Evolutionary conservation across 805 yeast species (phyloP), one percentile per base, ranked within the genome.

Genomic region (Yamadazyma scolyti): DNA sequence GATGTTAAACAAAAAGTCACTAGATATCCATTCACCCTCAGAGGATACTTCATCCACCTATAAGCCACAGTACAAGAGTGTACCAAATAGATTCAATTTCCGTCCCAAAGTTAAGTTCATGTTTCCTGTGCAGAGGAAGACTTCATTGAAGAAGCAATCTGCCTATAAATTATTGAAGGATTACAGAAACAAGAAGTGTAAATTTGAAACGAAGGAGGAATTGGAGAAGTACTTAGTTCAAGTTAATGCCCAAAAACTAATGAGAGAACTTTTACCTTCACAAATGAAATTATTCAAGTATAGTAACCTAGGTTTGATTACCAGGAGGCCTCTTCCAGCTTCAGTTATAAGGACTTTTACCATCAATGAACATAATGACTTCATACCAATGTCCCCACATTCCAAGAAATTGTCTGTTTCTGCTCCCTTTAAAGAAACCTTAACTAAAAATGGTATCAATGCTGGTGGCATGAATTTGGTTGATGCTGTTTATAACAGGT

Each of bases 121-220:
- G 16, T 64, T 62, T 30, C 68, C 68, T 5, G 64, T 63, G 4
- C 53, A 46, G 27, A 42, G 68, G 23, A 53, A 48, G 21, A 53
- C 56, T 1, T 61, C 68, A 1, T 54, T 61, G 31, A 56, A 53
- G 17, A 37, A 34, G 9, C 25, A 29, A 4, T 25, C 43, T 4
- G 28, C 39, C 9, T 42, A 39, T 27, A 36, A 31, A 14, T 25
- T 36, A 9, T 21, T 41, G 10, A 33, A 32, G 23, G 36, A 35
- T 13, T 26, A 18, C n/a, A 33, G 31, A 24, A 33, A 25, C 9
- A 33, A 31, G 14, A 29, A 23, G 23, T 42, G 57, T 6, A 47
- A 49, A 12, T 60, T 58, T 31, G 31, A 36, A 9, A 37, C 34
- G n/a, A 32, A 27, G 29, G 27, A 36, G n/a, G 48, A 52, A 23